Evolutionary conservation across 495 filamentous ascomycete genomes (phyloP), one percentile per base, ranked within the genome.

Genomic region (Xylaria sp.): DNA sequence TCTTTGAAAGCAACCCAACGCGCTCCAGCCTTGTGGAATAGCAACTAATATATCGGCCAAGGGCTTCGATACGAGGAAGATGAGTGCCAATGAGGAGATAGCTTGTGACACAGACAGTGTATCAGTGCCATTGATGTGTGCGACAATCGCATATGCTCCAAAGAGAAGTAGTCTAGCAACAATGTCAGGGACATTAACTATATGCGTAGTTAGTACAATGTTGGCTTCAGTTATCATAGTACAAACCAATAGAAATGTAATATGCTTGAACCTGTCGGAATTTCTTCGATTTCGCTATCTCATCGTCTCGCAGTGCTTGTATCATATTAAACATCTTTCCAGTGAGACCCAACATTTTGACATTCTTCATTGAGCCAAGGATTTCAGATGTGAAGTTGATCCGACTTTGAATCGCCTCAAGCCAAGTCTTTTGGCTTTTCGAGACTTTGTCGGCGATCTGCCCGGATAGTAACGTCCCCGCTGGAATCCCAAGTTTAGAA

Each of bases 281-380:
- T 8, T 57, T 66, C 46, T 66, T 73, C 5, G 74, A 73, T 24
- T 69, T 50, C 21, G 80, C 73, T 19, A 90, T 55, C 70, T 91
- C 89, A 43, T 85, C 78, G 17, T 83, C 70, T 21, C 89, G 84
- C n/a, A 89, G 71, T 2, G 75, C 76, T 67, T 90, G 84, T 1
- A 90, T 77, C 40, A 73, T 79, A 41, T 76, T 48, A 33, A 71
- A 73, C 26, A 84, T 62, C n/a, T 69, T 72, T 1, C 72, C 71
- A 2, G 63, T 68, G 2, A 83, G 67, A 0, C 82, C 81, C 15
- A 84, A 70, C 79, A 84, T 81, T 67, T 84, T 82, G 50, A 85
- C 75, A 33, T 73, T 72, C 67, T 82, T 82, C 76, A 85, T 83
- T 26, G 74, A 71, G n/a, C 74, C 71, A 1, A 85, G 70, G 69